A percentile compares a stretch with the other conserved stretches of the same genome.
Evolutionary conservation across 2,329 filamentous ascomycete genomes (phyloP).

Genomic region (Venturia asperata): DNA sequence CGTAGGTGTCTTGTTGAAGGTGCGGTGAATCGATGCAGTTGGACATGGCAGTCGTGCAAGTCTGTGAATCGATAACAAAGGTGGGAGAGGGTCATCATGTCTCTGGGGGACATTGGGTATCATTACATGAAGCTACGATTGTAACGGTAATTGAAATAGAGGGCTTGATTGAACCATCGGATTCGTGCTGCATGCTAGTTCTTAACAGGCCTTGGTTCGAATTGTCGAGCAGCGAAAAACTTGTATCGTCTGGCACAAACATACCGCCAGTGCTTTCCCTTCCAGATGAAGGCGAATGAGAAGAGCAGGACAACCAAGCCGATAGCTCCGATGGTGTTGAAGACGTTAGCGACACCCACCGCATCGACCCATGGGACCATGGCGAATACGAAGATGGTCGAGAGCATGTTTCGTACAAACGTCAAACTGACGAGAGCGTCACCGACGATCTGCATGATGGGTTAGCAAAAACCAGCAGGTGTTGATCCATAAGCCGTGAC

Average conservation of each 20-base stretch:
- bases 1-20: not conserved
- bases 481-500: slow-evolving; percentile 17
- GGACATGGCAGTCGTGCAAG: too few species aligned
- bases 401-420: slow-evolving; percentile 40
- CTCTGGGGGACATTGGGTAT: not conserved
- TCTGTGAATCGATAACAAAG: not conserved
- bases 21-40: too few species aligned
- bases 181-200: not conserved
- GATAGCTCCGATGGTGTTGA: slow-evolving; percentile 32
- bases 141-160: not conserved
- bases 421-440: slow-evolving; percentile 42
- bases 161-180: not conserved
- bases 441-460: slow-evolving; percentile 37
- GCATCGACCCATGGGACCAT: slow-evolving; percentile 37
- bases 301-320: slow-evolving; percentile 28
- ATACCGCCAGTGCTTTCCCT: slow-evolving; percentile 22
- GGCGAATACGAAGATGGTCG: slow-evolving; percentile 42
- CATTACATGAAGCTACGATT: not conserved
- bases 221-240: slow-evolving; percentile 9
- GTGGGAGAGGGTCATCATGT: too few species aligned
- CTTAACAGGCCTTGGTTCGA: slow-evolving; percentile 3
- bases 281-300: slow-evolving; percentile 21
- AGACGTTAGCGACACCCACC: slow-evolving; percentile 37
- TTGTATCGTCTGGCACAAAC: not conserved
- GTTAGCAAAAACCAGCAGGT: slow-evolving; percentile 19